Conservation (phyloP, 108 stramenopile species). For the Aurantiochytrium sp. region DNA sequence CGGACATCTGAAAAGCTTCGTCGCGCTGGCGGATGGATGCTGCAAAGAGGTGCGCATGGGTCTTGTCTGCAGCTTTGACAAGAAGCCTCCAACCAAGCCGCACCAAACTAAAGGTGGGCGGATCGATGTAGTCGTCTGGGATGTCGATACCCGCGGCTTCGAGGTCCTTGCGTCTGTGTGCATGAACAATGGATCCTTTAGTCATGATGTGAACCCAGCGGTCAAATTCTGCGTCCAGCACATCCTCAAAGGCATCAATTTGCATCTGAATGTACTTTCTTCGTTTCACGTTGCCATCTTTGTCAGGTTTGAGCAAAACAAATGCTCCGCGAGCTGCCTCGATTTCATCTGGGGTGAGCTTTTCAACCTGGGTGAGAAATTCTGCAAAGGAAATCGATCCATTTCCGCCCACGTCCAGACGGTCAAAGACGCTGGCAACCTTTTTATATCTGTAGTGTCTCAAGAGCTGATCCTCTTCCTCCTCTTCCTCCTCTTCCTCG, state of each 20-base stretch:
- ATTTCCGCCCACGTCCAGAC: neutral
- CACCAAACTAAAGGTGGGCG: neutral
- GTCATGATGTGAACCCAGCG: conserved; percentile 10
- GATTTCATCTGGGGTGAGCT: neutral
- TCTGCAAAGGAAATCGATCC: conserved; percentile 7
- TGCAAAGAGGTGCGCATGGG: neutral
- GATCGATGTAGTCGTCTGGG: neutral
- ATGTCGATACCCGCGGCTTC: neutral
- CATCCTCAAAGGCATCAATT: conserved; percentile 6
- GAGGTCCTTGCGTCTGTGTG: neutral
- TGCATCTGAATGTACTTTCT: neutral
- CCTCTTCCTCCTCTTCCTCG: neutral
- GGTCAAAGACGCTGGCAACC: neutral
- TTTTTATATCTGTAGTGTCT: neutral
- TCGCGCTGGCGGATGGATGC: neutral
- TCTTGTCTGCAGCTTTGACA: neutral
- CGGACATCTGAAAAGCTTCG: neutral
- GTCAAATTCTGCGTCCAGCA: conserved; percentile 1
- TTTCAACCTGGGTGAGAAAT: neutral
- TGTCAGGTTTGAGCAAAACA: neutral
- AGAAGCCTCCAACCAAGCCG: neutral
- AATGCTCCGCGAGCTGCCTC: neutral
- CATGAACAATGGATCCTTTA: neutral
- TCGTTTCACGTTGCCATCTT: neutral
- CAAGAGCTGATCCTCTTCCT: neutral